Evolutionary conservation across 192 early-diverging fungal genomes (phyloP), one percentile per base, ranked within the genome.

Genomic region (Rhizophagus sp.): DNA sequence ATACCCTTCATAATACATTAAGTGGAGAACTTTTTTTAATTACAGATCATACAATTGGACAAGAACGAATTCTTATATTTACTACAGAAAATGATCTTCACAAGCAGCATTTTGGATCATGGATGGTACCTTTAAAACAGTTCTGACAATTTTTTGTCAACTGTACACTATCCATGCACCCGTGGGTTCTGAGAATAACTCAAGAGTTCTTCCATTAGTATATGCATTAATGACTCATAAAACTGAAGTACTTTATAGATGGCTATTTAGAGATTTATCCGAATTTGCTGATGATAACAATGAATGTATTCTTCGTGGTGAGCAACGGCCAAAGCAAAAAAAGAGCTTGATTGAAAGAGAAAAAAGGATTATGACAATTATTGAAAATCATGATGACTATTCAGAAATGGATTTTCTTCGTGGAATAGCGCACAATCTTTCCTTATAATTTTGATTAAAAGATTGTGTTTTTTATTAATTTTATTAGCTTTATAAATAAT

Each of bases 71-170:
- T 52, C 72, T 52, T 74, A 1, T 74, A 24, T 74, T 52, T 27
- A 74, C 72, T 15, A 74, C 72, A n/a, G 49, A 27, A 74, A 15
- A 22, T 52, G 49, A 74, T 50, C 13, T 74, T n/a, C n/a, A 47
- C 44, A 74, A 52, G 25, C 49, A 1, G 7, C 27, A 22, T 74
- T 52, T 57, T 74, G 49, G 72, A 47, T 74, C 4, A 74, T 57
- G 17, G 72, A 74, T 74, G 44, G 72, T 7, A 39, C 39, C 5
- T 74, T 52, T 52, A 17, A 50, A 57, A 74, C 72, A n/a, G 72
- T 74, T 30, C 72, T 50, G 13, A 74, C 72, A 52, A 12, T 39
- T 50, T 74, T 74, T 15, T n/a, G 12, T 8, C 44, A 74, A 57
- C 44, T 74, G 24, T 62, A 75, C 19, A 75, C 24, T 0, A 75